Percentiles rank a stretch among this genome's conserved stretches.
Conservation (phyloP, 1,284 basidiomycete genomes). For the Pterula multifida region DNA sequence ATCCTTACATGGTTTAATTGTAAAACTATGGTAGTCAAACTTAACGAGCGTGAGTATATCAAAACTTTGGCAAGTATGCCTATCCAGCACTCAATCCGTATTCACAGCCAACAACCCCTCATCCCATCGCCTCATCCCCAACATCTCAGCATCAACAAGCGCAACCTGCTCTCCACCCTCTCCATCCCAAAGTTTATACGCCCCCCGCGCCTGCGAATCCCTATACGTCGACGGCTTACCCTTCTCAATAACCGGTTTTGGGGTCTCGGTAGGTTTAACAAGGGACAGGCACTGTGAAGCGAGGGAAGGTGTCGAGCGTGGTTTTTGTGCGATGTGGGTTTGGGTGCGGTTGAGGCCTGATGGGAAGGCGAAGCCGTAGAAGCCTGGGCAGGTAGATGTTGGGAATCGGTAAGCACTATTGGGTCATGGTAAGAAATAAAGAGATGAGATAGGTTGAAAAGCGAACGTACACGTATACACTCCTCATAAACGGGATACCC, state of each 20-base stretch:
- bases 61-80: too few species aligned
- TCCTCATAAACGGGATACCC: constrained; percentile 18
- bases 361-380: constrained; percentile 18
- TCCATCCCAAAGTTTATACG: neutral
- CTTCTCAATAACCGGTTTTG: constrained; percentile 1
- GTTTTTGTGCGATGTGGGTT: constrained; percentile 16
- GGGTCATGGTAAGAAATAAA: neutral
- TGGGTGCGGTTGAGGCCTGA: constrained; percentile 16
- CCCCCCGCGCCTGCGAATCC: neutral
- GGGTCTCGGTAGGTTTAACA: constrained; percentile 16
- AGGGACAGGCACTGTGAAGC: constrained; percentile 16
- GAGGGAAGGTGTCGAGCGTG: constrained; percentile 14
- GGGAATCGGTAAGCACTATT: constrained; percentile 20
- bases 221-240: neutral
- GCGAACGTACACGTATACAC: constrained; percentile 18
- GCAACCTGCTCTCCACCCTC: neutral
- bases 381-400: constrained; percentile 16
- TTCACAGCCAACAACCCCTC: neutral
- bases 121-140: neutral
- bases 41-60: too few species aligned
- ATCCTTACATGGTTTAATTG: too few species aligned
- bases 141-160: neutral
- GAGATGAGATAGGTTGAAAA: neutral
- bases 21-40: too few species aligned
- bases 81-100: too few species aligned